phyloP scores from a whole-genome alignment of 2,329 filamentous ascomycete genomes.

The Aotearoamyces nothofagi region DNA sequence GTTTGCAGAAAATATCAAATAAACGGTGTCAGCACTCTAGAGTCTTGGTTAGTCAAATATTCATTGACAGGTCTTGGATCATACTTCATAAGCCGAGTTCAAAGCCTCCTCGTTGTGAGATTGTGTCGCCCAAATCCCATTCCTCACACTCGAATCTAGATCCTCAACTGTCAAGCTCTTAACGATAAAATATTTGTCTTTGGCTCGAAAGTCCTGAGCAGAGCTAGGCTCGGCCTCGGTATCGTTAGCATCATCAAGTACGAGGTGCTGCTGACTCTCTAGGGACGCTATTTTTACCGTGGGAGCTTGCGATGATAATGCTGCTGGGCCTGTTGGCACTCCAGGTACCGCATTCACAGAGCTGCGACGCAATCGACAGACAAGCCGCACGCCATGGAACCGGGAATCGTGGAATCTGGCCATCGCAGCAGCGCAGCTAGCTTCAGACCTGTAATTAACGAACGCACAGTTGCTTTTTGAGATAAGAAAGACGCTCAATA shows the following conservation, averaged over 20 bases:
- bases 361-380: constrained; percentile 62
- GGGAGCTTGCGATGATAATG: constrained; percentile 11
- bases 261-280: too few relatives aligned
- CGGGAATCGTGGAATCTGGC: constrained; percentile 78
- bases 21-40: constrained; percentile 69
- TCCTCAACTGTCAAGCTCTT: constrained; percentile 90
- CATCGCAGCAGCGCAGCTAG: constrained; percentile 61
- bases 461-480: constrained; percentile 97
- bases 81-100: constrained; percentile 70
- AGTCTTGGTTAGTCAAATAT: constrained; percentile 4
- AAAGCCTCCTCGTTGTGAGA: constrained; percentile 78
- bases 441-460: constrained; percentile 81
- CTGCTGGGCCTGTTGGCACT: constrained; percentile 16
- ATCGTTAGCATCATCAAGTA: constrained; percentile 19
- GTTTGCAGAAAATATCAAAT: constrained; percentile 88
- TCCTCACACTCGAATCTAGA: constrained; percentile 73
- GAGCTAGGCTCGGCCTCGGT: constrained; percentile 5
- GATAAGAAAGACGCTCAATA: constrained; percentile 86
- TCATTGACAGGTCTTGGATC: constrained; percentile 9
- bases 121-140: constrained; percentile 87
- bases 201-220: constrained; percentile 11
- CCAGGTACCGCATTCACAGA: constrained; percentile 21
- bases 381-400: constrained; percentile 72
- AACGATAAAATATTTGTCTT: constrained; percentile 77
- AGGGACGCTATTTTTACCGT: constrained; percentile 12